A percentile compares a stretch with the other conserved stretches of the same genome.
These are phyloP conservation scores for Neurospora africana DNA, from an alignment of 495 filamentous ascomycete genomes.

Conservation along the genomic window DNA sequence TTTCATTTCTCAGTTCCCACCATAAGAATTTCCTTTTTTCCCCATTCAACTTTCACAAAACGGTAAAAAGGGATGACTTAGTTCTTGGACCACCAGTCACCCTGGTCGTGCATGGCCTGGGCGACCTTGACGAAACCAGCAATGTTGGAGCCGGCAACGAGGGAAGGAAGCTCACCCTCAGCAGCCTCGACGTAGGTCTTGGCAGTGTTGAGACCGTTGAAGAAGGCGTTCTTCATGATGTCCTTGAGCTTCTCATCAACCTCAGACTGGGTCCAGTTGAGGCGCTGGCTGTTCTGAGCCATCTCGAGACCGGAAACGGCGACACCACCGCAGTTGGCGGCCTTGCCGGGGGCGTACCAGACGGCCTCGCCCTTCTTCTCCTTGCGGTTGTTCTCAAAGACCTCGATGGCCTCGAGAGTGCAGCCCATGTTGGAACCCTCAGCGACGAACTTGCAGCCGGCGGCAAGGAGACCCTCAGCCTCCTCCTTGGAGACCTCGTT, in stretches of 20 bases:
- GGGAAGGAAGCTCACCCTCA: slow-evolving; percentile 76
- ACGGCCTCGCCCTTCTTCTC: slow-evolving; percentile 58
- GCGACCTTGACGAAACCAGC: slow-evolving; percentile 96
- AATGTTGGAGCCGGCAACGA: slow-evolving; percentile 93
- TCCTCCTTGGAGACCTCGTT: slow-evolving; percentile 92
- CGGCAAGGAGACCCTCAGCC: slow-evolving; percentile 66
- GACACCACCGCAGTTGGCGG: slow-evolving; percentile 95
- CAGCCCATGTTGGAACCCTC: slow-evolving; percentile 99
- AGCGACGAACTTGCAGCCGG: slow-evolving; percentile 76
- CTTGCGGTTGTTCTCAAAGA: slow-evolving; percentile 76
- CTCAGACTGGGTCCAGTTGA: slow-evolving; percentile 78
- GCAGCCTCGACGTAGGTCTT: slow-evolving; percentile 68
- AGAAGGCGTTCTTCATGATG: slow-evolving; percentile 93
- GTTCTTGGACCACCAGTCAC: slow-evolving; percentile 76
- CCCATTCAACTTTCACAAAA: background rate
- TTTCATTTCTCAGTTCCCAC: background rate
- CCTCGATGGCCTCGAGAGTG: slow-evolving; percentile 88
- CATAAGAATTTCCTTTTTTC: background rate
- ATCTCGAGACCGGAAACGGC: slow-evolving; percentile 97
- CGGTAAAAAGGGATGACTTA: slow-evolving; percentile 5
- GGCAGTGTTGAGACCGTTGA: slow-evolving; percentile 81
- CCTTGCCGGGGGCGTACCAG: slow-evolving; percentile 96
- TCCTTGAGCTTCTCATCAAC: slow-evolving; percentile 84
- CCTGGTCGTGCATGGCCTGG: slow-evolving; percentile 88
- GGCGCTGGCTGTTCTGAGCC: slow-evolving; percentile 88